phyloP scores from a whole-genome alignment of 2,329 filamentous ascomycete genomes.

The Cladosporium sp. region DNA sequence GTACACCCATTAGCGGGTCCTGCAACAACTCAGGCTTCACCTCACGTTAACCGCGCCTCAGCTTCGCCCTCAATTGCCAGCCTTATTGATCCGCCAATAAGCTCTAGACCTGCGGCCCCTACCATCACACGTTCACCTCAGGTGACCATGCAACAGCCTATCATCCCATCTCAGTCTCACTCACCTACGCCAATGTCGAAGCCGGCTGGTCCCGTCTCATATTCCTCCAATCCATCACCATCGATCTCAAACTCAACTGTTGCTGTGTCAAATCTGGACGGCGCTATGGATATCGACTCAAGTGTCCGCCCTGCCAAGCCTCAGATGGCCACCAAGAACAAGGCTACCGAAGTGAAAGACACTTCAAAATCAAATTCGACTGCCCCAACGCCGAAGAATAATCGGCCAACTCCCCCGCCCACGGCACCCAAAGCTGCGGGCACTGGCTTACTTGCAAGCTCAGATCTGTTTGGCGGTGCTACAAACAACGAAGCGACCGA shows the following conservation, averaged over 20 bases:
- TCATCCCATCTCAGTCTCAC: constrained; percentile 15
- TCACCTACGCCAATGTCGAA: constrained; percentile 5
- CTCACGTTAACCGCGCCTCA: constrained; percentile 65
- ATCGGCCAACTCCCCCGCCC: constrained; percentile 21
- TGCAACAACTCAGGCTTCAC: constrained; percentile 36
- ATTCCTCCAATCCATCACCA: constrained; percentile 13
- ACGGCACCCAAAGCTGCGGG: constrained; percentile 49
- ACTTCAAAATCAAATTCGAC: constrained; percentile 22
- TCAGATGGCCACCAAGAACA: neutral
- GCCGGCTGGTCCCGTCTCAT: neutral
- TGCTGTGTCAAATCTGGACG: constrained; percentile 20
- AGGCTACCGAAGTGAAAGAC: constrained; percentile 13
- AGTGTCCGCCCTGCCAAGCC: neutral
- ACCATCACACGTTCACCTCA: constrained; percentile 20
- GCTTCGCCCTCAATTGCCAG: constrained; percentile 89
- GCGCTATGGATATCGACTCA: constrained; percentile 31
- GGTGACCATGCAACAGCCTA: constrained; percentile 20
- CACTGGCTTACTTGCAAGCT: constrained; percentile 61
- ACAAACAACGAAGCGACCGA: constrained; percentile 40
- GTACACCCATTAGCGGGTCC: constrained; percentile 19
- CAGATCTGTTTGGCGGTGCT: constrained; percentile 55
- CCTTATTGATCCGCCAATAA: constrained; percentile 68
- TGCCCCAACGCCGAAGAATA: neutral
- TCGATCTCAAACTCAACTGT: constrained; percentile 11
- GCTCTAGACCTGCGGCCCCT: constrained; percentile 34